Evolutionary conservation across 108 stramenopile genomes (phyloP).

Genomic region (Cyclostephanos tholiformis): DNA sequence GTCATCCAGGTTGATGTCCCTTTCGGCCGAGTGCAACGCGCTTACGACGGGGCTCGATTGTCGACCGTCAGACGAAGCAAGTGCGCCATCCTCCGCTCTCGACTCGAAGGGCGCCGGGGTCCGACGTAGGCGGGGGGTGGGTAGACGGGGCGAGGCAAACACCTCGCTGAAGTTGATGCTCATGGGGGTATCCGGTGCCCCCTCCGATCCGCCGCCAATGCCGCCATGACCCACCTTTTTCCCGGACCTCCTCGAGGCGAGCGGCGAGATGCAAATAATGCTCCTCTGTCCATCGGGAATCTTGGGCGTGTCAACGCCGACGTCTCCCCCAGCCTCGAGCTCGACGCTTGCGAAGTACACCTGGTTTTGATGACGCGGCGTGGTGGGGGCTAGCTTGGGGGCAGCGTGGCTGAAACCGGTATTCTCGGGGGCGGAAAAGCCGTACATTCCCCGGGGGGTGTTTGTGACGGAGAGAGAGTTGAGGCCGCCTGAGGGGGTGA

Average conservation of each 20-base stretch:
- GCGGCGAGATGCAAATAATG: slow-evolving; percentile 87
- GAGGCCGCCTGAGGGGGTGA: slow-evolving; percentile 75
- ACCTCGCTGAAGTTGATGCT: slow-evolving; percentile 75
- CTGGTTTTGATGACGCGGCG: slow-evolving; percentile 35
- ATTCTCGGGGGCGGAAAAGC: slow-evolving; percentile 29
- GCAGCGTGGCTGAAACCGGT: slow-evolving; percentile 32
- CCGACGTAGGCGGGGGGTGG: slow-evolving; percentile 15
- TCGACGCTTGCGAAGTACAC: slow-evolving; percentile 67
- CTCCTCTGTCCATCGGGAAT: slow-evolving; percentile 33
- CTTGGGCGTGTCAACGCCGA: slow-evolving; percentile 30
- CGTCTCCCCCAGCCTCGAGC: slow-evolving; percentile 42
- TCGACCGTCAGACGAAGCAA: slow-evolving; percentile 47
- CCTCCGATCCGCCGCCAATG: not conserved
- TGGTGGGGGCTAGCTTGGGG: slow-evolving; percentile 62
- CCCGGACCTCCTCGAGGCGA: slow-evolving; percentile 59
- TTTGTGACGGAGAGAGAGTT: slow-evolving; percentile 57
- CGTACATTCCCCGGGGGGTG: slow-evolving; percentile 68
- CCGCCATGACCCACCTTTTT: not conserved
- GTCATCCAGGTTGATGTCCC: slow-evolving; percentile 81
- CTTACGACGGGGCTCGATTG: slow-evolving; percentile 54
- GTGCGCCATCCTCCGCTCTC: slow-evolving; percentile 37
- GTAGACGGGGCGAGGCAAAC: slow-evolving; percentile 65
- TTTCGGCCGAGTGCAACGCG: slow-evolving; percentile 72
- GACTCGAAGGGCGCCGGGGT: not conserved
- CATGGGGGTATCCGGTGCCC: slow-evolving; percentile 53